phyloP scores from a whole-genome alignment of 2,329 filamentous ascomycete genomes.

The Ophiostoma montium region DNA sequence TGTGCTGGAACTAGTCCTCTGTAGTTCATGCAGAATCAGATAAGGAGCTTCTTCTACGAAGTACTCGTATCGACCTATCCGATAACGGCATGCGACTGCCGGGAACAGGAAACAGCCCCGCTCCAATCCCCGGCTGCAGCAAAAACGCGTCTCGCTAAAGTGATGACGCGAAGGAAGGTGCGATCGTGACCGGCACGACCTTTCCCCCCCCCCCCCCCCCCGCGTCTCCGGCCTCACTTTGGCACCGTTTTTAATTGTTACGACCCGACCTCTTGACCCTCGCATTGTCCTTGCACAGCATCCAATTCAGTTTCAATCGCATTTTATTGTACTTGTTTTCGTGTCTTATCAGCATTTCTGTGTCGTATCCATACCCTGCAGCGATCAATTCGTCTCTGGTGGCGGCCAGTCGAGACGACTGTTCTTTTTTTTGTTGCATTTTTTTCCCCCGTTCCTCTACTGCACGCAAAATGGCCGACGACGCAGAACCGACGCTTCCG shows the following conservation, averaged over 20 bases:
- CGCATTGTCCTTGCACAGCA: background rate
- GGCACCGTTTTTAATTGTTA: background rate
- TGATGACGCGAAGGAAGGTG: background rate
- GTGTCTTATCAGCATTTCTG: background rate
- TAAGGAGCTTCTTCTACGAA: background rate
- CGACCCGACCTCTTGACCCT: background rate
- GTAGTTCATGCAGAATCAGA: background rate
- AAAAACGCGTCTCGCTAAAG: background rate
- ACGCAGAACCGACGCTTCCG: constrained; percentile 9
- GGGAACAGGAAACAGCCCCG: background rate
- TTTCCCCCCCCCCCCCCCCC: background rate
- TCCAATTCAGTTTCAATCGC: background rate
- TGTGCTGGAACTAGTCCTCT: background rate
- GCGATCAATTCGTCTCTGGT: constrained; percentile 3
- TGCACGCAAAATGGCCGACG: constrained; percentile 8
- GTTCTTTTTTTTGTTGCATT: background rate
- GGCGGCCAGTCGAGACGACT: constrained; percentile 8
- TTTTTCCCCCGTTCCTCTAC: background rate
- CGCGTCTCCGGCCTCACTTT: background rate
- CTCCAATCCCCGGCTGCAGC: too few species aligned
- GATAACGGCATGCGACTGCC: background rate
- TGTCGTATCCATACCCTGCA: background rate
- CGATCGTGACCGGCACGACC: background rate
- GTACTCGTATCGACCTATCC: background rate
- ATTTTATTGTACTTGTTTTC: background rate